These are phyloP conservation scores for Terfezia boudieri DNA, from an alignment of 495 filamentous ascomycete species.

Conservation along the genomic window DNA sequence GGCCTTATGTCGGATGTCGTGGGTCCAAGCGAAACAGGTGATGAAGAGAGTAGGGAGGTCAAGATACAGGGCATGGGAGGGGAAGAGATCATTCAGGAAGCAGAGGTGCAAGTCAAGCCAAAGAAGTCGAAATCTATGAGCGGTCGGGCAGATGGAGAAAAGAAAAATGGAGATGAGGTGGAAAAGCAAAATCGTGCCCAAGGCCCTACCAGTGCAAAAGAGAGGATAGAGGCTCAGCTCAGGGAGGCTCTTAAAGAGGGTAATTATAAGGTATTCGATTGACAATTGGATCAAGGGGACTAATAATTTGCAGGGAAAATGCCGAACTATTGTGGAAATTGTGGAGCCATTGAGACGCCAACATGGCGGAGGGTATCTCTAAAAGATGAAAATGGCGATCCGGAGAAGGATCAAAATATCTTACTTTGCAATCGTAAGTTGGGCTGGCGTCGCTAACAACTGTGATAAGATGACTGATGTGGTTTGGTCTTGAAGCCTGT, in stretches of 20 bases:
- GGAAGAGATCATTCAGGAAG: neutral
- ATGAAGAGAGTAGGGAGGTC: neutral
- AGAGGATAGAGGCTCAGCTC: slow-evolving; percentile 16
- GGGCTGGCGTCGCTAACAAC: neutral
- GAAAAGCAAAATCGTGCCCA: neutral
- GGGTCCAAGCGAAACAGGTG: neutral
- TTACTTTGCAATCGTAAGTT: slow-evolving; percentile 73
- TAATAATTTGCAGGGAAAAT: slow-evolving; percentile 38
- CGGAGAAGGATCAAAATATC: slow-evolving; percentile 41
- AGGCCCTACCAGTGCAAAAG: slow-evolving; percentile 9
- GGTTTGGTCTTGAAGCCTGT: slow-evolving; percentile 32
- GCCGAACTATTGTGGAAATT: slow-evolving; percentile 75
- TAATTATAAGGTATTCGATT: neutral
- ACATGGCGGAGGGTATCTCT: slow-evolving; percentile 75
- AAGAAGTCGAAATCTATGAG: neutral
- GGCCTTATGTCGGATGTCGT: neutral
- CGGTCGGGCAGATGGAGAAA: neutral
- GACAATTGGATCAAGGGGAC: slow-evolving; percentile 34
- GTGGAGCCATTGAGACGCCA: slow-evolving; percentile 81
- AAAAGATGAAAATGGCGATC: slow-evolving; percentile 38
- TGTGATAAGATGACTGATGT: slow-evolving; percentile 1
- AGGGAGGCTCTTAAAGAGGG: slow-evolving; percentile 10
- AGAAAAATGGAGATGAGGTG: neutral
- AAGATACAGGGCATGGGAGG: neutral
- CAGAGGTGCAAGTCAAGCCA: neutral